Conservation (phyloP, 257 asterid genomes). For the Coffea eugenioides region DNA sequence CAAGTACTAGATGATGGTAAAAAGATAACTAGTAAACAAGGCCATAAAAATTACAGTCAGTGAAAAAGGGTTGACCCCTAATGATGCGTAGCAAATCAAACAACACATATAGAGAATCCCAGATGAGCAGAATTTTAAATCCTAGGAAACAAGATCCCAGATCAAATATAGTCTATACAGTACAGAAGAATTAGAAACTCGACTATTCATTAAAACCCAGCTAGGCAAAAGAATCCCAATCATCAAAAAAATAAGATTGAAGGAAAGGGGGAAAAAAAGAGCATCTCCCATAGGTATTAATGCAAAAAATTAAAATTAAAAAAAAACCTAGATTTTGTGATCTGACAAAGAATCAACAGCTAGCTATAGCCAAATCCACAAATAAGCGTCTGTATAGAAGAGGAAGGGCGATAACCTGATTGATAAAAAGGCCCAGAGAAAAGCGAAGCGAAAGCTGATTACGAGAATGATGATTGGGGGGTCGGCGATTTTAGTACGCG, state of each 20-base stretch:
- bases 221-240: neutral
- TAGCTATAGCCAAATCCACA: neutral
- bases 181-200: neutral
- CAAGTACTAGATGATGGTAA: neutral
- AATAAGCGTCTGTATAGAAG: neutral
- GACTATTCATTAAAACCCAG: neutral
- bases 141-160: conserved; percentile 7
- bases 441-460: neutral
- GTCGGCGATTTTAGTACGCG: conserved; percentile 8
- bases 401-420: conserved; percentile 8
- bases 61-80: neutral
- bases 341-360: neutral
- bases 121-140: neutral
- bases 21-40: neutral
- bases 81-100: neutral
- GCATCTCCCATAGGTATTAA: neutral
- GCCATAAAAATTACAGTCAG: neutral
- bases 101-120: neutral
- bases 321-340: neutral
- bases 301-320: neutral
- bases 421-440: conserved; percentile 13
- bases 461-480: neutral
- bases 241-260: neutral
- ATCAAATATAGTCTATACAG: neutral
- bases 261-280: too few species aligned